Percentiles rank a stretch among this genome's conserved stretches.
These are phyloP conservation scores for Calocybe cyanea DNA, from an alignment of 768 basidiomycete genomes.

Conservation along the genomic window DNA sequence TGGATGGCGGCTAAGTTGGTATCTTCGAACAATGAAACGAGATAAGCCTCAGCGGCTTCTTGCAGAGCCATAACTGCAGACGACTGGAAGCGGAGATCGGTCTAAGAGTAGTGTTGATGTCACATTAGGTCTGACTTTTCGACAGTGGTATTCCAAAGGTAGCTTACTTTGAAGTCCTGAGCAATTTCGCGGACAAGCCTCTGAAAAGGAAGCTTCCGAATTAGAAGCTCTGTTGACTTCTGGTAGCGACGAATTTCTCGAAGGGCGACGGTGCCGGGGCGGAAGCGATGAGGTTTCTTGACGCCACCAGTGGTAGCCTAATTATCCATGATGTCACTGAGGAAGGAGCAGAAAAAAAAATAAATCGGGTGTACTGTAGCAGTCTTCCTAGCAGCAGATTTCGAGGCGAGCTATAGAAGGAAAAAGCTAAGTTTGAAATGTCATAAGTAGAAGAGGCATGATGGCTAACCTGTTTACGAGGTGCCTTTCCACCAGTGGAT, in stretches of 20 bases:
- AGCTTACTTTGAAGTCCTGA: conserved; percentile 62
- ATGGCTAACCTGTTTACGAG: conserved; percentile 15
- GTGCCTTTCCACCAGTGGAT: conserved; percentile 18
- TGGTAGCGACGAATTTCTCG: conserved; percentile 82
- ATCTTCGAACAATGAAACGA: conserved; percentile 19
- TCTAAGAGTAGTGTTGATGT: conserved; percentile 6
- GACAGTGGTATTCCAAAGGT: not conserved
- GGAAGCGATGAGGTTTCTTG: conserved; percentile 54
- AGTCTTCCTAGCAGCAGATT: conserved; percentile 16
- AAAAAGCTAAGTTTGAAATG: not conserved
- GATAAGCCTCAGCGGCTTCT: conserved; percentile 20
- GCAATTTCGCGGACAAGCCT: conserved; percentile 73
- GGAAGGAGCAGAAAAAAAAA: not conserved
- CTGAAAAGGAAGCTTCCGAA: conserved; percentile 85
- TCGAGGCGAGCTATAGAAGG: conserved; percentile 13
- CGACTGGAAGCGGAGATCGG: conserved; percentile 21
- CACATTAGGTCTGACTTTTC: no score
- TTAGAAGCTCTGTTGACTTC: conserved; percentile 80
- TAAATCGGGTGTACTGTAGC: conserved; percentile 6
- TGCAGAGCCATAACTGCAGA: conserved; percentile 21
- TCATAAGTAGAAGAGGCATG: not conserved
- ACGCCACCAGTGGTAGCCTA: conserved; percentile 16
- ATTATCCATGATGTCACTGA: not conserved
- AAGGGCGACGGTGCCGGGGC: conserved; percentile 78
- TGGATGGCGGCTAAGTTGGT: conserved; percentile 21